Conservation (phyloP, 2,329 filamentous ascomycete species). For the Falciphora oryzae region DNA sequence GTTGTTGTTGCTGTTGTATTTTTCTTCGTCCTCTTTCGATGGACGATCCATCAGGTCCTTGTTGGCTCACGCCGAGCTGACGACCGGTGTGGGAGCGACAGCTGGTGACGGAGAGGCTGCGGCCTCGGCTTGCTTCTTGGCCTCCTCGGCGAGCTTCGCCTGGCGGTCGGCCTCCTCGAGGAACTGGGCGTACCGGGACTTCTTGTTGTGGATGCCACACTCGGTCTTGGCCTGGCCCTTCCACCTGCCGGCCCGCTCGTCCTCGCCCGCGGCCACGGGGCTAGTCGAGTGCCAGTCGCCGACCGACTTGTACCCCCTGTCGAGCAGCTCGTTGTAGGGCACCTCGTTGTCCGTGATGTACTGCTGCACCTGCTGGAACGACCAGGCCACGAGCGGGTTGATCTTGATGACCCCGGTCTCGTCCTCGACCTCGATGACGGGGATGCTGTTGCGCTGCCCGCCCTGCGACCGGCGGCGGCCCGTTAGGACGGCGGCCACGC, state of each 20-base stretch:
- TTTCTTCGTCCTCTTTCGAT: neutral
- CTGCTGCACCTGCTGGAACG: constrained; percentile 78
- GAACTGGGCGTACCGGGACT: constrained; percentile 86
- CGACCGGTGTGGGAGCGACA: neutral
- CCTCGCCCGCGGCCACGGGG: constrained; percentile 84
- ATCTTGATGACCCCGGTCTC: constrained; percentile 92
- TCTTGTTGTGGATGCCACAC: constrained; percentile 98
- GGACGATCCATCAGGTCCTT: neutral
- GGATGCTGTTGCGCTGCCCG: constrained; percentile 81
- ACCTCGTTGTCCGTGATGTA: constrained; percentile 85
- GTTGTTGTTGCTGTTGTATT: too few species aligned
- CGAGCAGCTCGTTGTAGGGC: constrained; percentile 87
- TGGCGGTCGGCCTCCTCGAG: constrained; percentile 33
- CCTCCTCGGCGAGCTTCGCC: constrained; percentile 4
- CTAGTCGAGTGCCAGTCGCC: constrained; percentile 98
- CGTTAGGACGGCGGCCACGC: constrained; percentile 86
- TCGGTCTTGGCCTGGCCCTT: constrained; percentile 95
- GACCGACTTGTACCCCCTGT: constrained; percentile 94
- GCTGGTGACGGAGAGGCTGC: neutral
- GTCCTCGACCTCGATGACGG: constrained; percentile 84
- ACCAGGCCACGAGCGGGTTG: constrained; percentile 95
- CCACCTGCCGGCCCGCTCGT: constrained; percentile 94
- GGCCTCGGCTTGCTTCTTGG: neutral
- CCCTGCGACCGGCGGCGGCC: constrained; percentile 89
- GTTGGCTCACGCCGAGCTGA: neutral